phyloP scores from a whole-genome alignment of 495 filamentous ascomycete species.

The Xylaria palmicola region DNA sequence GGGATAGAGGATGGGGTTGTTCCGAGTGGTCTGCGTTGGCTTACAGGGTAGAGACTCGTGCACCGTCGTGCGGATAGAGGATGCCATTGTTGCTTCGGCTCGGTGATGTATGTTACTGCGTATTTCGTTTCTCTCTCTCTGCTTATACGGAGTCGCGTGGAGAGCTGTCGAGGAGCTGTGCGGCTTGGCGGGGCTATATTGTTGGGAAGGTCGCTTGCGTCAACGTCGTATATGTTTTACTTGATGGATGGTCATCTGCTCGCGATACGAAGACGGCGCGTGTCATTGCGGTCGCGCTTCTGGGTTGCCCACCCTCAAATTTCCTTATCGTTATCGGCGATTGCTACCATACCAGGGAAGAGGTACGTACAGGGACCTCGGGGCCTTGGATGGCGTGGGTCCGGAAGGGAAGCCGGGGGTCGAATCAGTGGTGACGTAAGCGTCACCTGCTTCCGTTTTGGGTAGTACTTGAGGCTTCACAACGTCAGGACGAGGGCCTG shows the following conservation, averaged over 20 bases:
- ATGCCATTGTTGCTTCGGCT: conserved; percentile 46
- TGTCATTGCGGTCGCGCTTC: too few species aligned
- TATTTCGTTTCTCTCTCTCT: not conserved
- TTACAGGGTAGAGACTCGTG: conserved; percentile 87
- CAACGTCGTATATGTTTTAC: not conserved
- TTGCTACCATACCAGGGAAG: not conserved
- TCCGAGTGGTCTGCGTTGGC: conserved; percentile 2
- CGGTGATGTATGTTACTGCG: not conserved
- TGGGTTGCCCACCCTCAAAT: not conserved
- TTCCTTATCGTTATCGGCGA: conserved; percentile 2
- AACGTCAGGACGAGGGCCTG: too few species aligned
- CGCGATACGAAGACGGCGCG: too few species aligned
- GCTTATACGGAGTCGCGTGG: not conserved
- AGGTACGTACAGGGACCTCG: not conserved
- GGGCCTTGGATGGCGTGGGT: not conserved
- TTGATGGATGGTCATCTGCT: not conserved
- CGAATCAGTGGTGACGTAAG: conserved; percentile 1
- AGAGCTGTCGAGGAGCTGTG: not conserved
- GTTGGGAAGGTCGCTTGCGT: too few species aligned
- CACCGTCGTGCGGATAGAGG: conserved; percentile 61
- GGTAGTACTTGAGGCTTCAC: not conserved
- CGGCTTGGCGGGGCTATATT: not conserved
- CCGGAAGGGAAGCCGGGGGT: not conserved
- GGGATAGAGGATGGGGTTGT: not conserved
- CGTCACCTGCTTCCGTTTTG: conserved; percentile 1